Evolutionary conservation across 352 stramenopile genomes (phyloP).

Genomic region (Phytophthora citrophthora): DNA sequence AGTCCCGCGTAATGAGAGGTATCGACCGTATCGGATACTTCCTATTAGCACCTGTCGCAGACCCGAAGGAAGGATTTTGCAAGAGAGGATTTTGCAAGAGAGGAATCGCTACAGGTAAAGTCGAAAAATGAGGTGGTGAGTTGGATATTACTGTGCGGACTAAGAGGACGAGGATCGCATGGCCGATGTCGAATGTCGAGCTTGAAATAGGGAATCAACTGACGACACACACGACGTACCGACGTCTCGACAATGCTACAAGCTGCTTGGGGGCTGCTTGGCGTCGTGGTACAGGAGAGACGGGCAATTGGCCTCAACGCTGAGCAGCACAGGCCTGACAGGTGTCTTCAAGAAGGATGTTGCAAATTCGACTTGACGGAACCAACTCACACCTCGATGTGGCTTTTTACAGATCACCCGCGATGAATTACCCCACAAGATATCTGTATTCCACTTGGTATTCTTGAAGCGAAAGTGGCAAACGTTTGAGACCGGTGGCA

Average conservation of each 20-base stretch:
- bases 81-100: conserved; percentile 31
- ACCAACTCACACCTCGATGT: neutral
- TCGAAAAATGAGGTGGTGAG: conserved; percentile 23
- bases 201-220: conserved; percentile 16
- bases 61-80: conserved; percentile 27
- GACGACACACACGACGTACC: conserved; percentile 9
- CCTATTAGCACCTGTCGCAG: conserved; percentile 28
- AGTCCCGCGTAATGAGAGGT: no score
- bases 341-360: conserved; percentile 11
- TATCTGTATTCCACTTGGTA: conserved; percentile 38
- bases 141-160: conserved; percentile 15
- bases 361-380: conserved; percentile 10
- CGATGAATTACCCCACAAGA: conserved; percentile 35
- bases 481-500: conserved; percentile 46
- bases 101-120: conserved; percentile 15
- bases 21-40: neutral
- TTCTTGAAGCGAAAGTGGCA: conserved; percentile 58
- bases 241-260: conserved; percentile 12
- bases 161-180: conserved; percentile 6
- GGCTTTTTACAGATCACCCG: neutral
- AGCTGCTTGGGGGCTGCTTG: neutral
- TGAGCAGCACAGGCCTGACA: neutral
- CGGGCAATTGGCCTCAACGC: neutral
- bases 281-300: neutral
- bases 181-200: neutral